Evolutionary conservation across 768 basidiomycete genomes (phyloP).

Genomic region (Collybiopsis luxurians): DNA sequence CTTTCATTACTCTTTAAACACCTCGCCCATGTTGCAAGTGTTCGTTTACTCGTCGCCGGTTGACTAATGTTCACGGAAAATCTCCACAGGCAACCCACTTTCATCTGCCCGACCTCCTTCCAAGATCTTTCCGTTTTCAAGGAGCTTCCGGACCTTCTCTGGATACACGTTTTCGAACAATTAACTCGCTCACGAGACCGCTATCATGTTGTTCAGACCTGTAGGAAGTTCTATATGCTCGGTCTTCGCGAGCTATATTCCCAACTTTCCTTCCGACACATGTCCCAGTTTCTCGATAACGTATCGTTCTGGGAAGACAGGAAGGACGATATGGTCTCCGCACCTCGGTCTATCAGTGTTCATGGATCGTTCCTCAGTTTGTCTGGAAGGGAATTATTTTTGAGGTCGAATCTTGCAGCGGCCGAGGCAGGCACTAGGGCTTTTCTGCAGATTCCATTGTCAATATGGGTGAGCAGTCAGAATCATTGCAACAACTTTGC

Average conservation of each 20-base stretch:
- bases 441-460: neutral
- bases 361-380: neutral
- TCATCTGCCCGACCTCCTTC: neutral
- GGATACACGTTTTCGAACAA: neutral
- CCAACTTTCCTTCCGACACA: neutral
- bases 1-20: too few relatives aligned
- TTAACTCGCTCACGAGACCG: neutral
- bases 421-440: neutral
- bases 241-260: neutral
- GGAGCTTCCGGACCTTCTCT: neutral
- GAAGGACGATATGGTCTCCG: neutral
- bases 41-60: too few relatives aligned
- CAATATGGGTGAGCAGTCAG: too few relatives aligned
- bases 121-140: neutral
- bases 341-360: neutral
- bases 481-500: too few relatives aligned
- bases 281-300: neutral
- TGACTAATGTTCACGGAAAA: too few relatives aligned
- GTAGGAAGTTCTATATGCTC: neutral
- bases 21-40: too few relatives aligned
- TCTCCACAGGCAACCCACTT: too few relatives aligned
- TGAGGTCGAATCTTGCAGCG: neutral
- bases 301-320: neutral
- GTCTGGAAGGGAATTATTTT: neutral
- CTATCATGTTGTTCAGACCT: neutral